Percentiles rank a stretch among this genome's conserved stretches.
Evolutionary conservation across 176 grass and related monocot species (phyloP).

Genomic region (Luzula sylvatica): DNA sequence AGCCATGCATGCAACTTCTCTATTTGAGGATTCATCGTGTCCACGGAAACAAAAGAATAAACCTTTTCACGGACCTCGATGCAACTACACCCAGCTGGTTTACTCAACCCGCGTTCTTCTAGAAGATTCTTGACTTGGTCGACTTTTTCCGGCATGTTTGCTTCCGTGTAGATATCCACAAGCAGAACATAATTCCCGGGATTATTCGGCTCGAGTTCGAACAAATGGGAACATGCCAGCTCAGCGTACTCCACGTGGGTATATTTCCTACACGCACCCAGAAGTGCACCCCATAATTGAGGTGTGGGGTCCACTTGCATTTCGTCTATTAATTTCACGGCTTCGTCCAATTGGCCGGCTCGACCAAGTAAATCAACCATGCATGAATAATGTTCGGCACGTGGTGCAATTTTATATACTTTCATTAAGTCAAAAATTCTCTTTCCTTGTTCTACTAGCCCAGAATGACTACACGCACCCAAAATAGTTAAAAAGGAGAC

Average conservation of each 20-base stretch:
- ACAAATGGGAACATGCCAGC: conserved; percentile 66
- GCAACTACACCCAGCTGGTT: conserved; percentile 79
- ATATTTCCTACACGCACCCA: conserved; percentile 79
- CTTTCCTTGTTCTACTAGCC: conserved; percentile 70
- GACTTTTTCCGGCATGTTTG: conserved; percentile 49
- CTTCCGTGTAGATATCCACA: conserved; percentile 72
- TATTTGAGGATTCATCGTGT: conserved; percentile 50
- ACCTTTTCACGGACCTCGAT: conserved; percentile 77
- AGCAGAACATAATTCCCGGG: conserved; percentile 88
- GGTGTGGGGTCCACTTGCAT: conserved; percentile 28
- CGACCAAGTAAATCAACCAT: conserved; percentile 43
- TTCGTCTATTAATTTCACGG: conserved; percentile 23
- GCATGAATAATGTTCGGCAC: conserved; percentile 33
- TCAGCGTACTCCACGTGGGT: conserved; percentile 57
- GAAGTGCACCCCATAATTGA: conserved; percentile 41
- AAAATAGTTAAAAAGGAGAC: conserved; percentile 68
- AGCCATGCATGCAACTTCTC: conserved; percentile 28
- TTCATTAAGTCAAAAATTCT: conserved; percentile 37
- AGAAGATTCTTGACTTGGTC: conserved; percentile 50
- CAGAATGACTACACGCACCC: conserved; percentile 67
- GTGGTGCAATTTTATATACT: conserved; percentile 22
- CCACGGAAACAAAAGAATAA: conserved; percentile 48
- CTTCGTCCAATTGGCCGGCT: conserved; percentile 59
- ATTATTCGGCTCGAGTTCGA: conserved; percentile 78
- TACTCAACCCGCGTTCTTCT: conserved; percentile 48